Evolutionary conservation across 2,329 filamentous ascomycete species (phyloP).

Genomic region (Paraphaeosphaeria sporulosa): DNA sequence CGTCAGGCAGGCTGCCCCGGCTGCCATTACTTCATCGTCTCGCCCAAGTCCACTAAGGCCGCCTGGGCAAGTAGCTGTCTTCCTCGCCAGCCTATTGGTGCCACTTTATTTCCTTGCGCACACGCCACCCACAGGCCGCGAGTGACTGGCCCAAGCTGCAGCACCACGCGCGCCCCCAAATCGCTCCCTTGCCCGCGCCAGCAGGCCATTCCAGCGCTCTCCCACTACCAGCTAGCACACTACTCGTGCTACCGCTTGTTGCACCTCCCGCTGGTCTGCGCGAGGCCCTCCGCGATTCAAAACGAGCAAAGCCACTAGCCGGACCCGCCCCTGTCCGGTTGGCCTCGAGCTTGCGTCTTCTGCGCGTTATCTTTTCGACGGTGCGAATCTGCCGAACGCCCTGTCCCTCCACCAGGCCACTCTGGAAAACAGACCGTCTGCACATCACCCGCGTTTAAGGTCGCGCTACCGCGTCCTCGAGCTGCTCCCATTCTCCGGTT

Average conservation of each 20-base stretch:
- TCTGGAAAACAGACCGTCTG: slow-evolving; percentile 52
- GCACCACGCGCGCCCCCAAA: slow-evolving; percentile 28
- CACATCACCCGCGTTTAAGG: slow-evolving; percentile 59
- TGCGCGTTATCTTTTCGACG: slow-evolving; percentile 48
- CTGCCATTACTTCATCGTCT: slow-evolving; percentile 48
- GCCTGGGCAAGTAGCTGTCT: slow-evolving; percentile 38
- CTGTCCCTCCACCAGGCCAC: slow-evolving; percentile 46
- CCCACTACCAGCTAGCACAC: slow-evolving; percentile 42
- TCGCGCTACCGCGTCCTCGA: slow-evolving; percentile 50
- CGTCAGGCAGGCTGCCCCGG: slow-evolving; percentile 32
- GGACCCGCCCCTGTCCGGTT: slow-evolving; percentile 35
- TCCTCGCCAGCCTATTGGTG: slow-evolving; percentile 42
- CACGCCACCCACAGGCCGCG: slow-evolving; percentile 39
- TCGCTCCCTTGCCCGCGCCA: slow-evolving; percentile 26
- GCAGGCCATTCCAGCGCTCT: slow-evolving; percentile 26
- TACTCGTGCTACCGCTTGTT: slow-evolving; percentile 47
- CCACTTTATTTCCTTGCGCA: slow-evolving; percentile 45
- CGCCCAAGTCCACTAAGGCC: slow-evolving; percentile 45
- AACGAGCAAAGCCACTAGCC: slow-evolving; percentile 27
- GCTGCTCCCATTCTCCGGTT: slow-evolving; percentile 44
- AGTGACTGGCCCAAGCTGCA: slow-evolving; percentile 41
- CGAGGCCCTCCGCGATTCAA: slow-evolving; percentile 48
- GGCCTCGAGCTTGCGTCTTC: slow-evolving; percentile 46
- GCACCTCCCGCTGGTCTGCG: slow-evolving; percentile 41
- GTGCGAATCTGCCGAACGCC: slow-evolving; percentile 51